Evolutionary conservation across 2,329 filamentous ascomycete species (phyloP), one percentile per base, ranked within the genome.

Genomic region (Colletotrichum orchidophilum): DNA sequence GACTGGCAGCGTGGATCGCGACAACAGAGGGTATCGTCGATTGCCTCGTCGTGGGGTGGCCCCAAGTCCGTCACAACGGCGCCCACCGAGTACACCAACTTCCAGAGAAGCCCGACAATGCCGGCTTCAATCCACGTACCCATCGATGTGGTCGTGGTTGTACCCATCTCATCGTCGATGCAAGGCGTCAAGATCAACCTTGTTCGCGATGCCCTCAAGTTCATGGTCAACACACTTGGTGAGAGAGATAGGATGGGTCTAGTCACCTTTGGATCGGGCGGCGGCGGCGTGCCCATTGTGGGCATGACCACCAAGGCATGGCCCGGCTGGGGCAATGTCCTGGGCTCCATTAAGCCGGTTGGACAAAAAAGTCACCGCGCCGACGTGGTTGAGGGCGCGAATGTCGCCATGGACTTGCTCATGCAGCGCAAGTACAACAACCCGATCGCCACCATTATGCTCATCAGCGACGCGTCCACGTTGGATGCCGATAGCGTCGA

Each of bases 361-460:
- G 96, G 95, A 42, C 96, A 98, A 82, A 99, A 98, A 88, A 98
- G 94, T 80, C 91, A 97, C 77, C 93, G 96, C 13, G 96, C 96
- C 1, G 96, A 99, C 83, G 95, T 98, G 15, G 96, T 99, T 3
- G 96, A 99, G 80, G 96, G 96, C 31, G 96, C 96, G 39, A 99
- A 98, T 77, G 94, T 98, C 61, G 96, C 96, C 58, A 98, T 99
- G 96, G 96, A 99, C 80, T 84, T 99, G 66, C 87, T 99, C 69
- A 99, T 99, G 96, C 95, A 98, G 83, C 92, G 96, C 76, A 97
- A 97, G 83, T 94, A 95, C 76, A 96, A 93, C 82, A 99, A 98
- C 79, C 95, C 96, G 0, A 92, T 99, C 63, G 96, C 96, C 1
- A 96, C 94, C 12, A 98, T 99, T 76, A 90, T 99, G 81, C 87